Evolutionary conservation across 2,329 filamentous ascomycete species (phyloP).

Genomic region (Pseudogymnoascus verrucosus): DNA sequence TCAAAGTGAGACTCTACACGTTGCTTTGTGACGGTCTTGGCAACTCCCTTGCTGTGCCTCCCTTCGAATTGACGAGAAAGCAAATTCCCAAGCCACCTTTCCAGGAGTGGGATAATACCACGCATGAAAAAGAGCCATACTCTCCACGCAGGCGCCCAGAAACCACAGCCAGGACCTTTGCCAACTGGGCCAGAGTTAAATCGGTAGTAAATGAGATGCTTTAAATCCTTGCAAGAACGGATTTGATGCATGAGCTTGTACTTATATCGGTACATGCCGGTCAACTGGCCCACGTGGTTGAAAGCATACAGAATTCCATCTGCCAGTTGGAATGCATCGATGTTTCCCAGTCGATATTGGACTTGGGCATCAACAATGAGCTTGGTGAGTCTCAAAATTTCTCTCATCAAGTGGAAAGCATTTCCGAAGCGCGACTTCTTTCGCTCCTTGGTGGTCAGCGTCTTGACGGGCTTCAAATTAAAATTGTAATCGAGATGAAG

Average conservation of each 20-base stretch:
- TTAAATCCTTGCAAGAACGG: conserved; percentile 95
- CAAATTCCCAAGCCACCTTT: conserved; percentile 95
- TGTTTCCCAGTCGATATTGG: conserved; percentile 93
- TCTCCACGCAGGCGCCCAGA: conserved; percentile 98
- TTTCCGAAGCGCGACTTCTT: conserved; percentile 99
- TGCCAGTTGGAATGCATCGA: conserved; percentile 96
- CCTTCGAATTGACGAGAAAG: conserved; percentile 97
- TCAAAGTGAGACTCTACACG: conserved; percentile 98
- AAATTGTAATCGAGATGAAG: conserved; percentile 99
- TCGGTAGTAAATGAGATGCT: conserved; percentile 97
- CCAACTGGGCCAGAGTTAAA: conserved; percentile 97
- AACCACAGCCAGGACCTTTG: conserved; percentile 95
- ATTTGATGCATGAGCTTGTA: conserved; percentile 99
- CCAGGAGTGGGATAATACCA: conserved; percentile 91
- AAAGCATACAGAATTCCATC: conserved; percentile 99
- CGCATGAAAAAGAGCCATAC: conserved; percentile 99
- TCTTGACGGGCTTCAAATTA: conserved; percentile 98
- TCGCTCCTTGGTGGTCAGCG: conserved; percentile 93
- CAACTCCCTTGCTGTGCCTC: conserved; percentile 95
- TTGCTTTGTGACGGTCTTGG: conserved; percentile 98
- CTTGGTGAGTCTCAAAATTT: conserved; percentile 92
- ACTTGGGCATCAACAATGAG: conserved; percentile 98
- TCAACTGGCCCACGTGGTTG: conserved; percentile 96
- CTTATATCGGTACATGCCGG: conserved; percentile 99
- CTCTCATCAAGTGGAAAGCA: conserved; percentile 97